Conservation (phyloP, 2,329 filamentous ascomycete species). For the Penicillium rolfsii region DNA sequence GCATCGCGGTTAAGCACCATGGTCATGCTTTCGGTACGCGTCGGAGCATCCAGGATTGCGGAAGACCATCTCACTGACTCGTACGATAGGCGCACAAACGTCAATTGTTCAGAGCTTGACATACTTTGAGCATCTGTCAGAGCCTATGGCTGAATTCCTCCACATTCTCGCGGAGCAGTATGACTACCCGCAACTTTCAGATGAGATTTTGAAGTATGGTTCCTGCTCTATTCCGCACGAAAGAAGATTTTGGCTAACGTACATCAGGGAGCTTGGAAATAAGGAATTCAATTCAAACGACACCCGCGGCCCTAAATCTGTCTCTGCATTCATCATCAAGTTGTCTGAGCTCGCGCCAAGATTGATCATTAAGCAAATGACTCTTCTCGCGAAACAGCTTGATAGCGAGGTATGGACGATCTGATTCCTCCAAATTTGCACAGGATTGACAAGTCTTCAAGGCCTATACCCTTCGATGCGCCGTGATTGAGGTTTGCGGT, state of each 20-base stretch:
- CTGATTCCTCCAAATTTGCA: background rate
- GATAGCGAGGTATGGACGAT: conserved; percentile 76
- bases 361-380: conserved; percentile 97
- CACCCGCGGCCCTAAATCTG: conserved; percentile 90
- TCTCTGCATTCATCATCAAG: conserved; percentile 90
- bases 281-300: conserved; percentile 99
- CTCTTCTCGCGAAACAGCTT: conserved; percentile 86
- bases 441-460: conserved; percentile 38
- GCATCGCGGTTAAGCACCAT: conserved; percentile 95
- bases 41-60: background rate
- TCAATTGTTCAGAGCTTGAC: conserved; percentile 97
- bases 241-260: conserved; percentile 26
- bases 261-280: conserved; percentile 78
- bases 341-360: conserved; percentile 89
- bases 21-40: conserved; percentile 85
- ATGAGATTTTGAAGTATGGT: conserved; percentile 74
- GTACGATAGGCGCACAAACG: conserved; percentile 77
- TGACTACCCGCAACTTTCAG: conserved; percentile 91
- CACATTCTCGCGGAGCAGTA: conserved; percentile 97
- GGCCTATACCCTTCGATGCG: conserved; percentile 91
- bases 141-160: conserved; percentile 97
- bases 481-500: conserved; percentile 94
- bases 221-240: background rate
- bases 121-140: conserved; percentile 97
- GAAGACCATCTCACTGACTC: conserved; percentile 24